Conservation (phyloP, 371 early-diverging fungal species). For the Fennellomyces sp. region DNA sequence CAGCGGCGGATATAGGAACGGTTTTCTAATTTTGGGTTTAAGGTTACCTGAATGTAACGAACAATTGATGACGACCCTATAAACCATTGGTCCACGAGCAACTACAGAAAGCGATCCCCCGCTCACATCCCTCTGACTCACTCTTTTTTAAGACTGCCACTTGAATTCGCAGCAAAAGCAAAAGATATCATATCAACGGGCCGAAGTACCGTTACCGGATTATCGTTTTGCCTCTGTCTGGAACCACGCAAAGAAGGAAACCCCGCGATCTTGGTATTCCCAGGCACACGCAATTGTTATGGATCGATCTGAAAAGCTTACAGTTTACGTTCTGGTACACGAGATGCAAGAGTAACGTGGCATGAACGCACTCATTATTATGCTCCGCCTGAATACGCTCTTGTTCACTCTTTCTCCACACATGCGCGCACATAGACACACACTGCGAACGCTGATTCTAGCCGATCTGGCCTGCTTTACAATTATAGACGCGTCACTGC, state of each 20-base stretch:
- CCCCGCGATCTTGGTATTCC: too few relatives aligned
- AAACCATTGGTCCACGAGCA: not conserved
- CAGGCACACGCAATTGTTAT: not conserved
- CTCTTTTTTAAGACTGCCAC: too few relatives aligned
- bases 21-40: conserved; percentile 12
- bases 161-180: not conserved
- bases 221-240: not conserved
- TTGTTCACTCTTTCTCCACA: not conserved
- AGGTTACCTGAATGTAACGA: not conserved
- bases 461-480: too few relatives aligned
- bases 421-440: too few relatives aligned
- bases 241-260: not conserved
- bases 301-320: conserved; percentile 1
- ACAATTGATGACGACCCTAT: not conserved
- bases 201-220: not conserved
- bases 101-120: too few relatives aligned
- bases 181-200: not conserved
- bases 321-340: not conserved
- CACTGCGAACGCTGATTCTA: too few relatives aligned
- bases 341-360: conserved; percentile 1
- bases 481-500: too few relatives aligned
- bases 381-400: too few relatives aligned
- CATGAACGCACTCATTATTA: not conserved
- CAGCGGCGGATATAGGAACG: conserved; percentile 5
- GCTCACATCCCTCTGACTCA: too few relatives aligned